Conservation (phyloP, 371 early-diverging fungal genomes). For the Phascolomyces articulosus region DNA sequence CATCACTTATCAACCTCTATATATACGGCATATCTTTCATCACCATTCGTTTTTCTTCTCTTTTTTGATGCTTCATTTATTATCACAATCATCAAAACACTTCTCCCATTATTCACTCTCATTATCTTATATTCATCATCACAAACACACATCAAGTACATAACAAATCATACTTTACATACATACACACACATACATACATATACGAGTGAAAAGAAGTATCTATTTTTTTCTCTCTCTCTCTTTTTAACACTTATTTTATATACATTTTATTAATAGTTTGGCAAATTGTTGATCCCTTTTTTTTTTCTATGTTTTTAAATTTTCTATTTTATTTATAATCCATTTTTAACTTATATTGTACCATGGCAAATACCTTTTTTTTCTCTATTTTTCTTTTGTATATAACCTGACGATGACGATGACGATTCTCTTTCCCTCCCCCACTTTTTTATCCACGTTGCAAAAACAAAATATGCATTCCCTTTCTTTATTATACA, state of each 20-base stretch:
- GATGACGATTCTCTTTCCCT: not conserved
- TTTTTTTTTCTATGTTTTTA: not conserved
- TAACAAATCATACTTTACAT: not conserved
- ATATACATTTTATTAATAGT: too few relatives aligned
- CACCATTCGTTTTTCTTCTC: not conserved
- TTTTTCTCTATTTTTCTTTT: not conserved
- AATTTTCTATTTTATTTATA: not conserved
- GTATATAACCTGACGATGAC: slow-evolving; percentile 6
- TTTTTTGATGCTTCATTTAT: not conserved
- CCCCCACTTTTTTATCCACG: not conserved
- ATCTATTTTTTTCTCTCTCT: not conserved
- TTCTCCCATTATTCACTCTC: too few relatives aligned
- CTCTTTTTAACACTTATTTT: not conserved
- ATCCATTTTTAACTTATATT: not conserved
- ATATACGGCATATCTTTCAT: too few relatives aligned
- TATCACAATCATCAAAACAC: not conserved
- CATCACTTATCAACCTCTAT: too few relatives aligned
- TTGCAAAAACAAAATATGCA: not conserved
- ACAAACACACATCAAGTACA: not conserved
- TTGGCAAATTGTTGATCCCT: not conserved
- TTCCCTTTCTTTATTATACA: too few relatives aligned
- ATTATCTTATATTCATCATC: too few relatives aligned
- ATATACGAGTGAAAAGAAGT: too few relatives aligned
- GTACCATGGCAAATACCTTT: not conserved
- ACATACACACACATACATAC: not conserved